Evolutionary conservation across 495 filamentous ascomycete species (phyloP), one percentile per base, ranked within the genome.

Genomic region (Aspergillus ostianus): DNA sequence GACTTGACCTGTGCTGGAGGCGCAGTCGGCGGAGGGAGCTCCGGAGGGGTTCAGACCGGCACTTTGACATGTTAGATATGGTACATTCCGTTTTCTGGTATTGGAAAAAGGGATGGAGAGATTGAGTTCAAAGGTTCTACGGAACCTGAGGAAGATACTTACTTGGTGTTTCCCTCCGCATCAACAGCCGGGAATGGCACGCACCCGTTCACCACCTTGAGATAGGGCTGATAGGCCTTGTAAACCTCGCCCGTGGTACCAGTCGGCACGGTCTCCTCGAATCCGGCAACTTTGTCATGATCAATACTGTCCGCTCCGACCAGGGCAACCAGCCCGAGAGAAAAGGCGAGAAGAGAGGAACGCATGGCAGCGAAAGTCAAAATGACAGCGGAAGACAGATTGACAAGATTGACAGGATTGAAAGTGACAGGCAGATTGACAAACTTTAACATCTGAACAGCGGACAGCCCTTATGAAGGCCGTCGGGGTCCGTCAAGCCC

Each of bases 141-240:
- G 23, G 23, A 4, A 26, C 23, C 2, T 26, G 4, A 26, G 13
- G 36, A 49, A 4, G 3, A n/a, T 6, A 66, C 77, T 64, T 56
- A 82, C 81, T 71, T 74, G 46, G 76, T 81, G 51, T 82, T 67
- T 7, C 82, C 82, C 0, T 70, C 64, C 0, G 67, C 73, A 57
- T 84, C 77, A 8, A 84, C 79, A 3, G 77, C 81, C 2, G 82
- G 80, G 64, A 82, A 83, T 0, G 82, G 82, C 9, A 84, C 82
- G 56, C 82, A 84, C 27, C 82, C 81, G 61, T 79, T 80, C 10
- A 68, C 68, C 9, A 84, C 81, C 1, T 82, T 55, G 6, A 84
- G 67, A 29, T 74, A 72, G 5, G 82, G 82, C 60, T 84, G 68
- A 59, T 82, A 84, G 17, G 75, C 76, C 20, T 79, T 58, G 56